phyloP scores from a whole-genome alignment of 75 land plant species.

The Selaginella moellendorffii region DNA sequence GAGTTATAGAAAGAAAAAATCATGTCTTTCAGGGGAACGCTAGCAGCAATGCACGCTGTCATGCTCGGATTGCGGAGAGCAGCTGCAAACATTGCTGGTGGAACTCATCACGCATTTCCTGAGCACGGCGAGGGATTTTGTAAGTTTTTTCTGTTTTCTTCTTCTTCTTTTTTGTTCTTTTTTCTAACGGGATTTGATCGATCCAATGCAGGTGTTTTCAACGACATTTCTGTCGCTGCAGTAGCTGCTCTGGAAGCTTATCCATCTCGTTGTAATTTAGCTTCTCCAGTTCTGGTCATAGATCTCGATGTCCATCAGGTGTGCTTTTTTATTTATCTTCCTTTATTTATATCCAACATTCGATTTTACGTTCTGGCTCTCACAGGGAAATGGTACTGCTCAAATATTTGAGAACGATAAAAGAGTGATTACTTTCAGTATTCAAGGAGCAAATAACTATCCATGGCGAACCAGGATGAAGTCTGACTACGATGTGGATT shows the following conservation, averaged over 20 bases:
- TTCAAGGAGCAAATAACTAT: slow-evolving; percentile 28
- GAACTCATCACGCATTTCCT: slow-evolving; percentile 30
- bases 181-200: not conserved
- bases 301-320: slow-evolving; percentile 36
- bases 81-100: slow-evolving; percentile 33
- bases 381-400: slow-evolving; percentile 33
- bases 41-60: slow-evolving; percentile 35
- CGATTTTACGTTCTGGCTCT: not conserved
- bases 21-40: slow-evolving; percentile 14
- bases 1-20: too few relatives aligned
- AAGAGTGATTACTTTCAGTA: slow-evolving; percentile 26
- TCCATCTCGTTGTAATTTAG: slow-evolving; percentile 17
- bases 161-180: not conserved
- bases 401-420: slow-evolving; percentile 28
- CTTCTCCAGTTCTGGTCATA: slow-evolving; percentile 25
- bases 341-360: not conserved
- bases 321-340: not conserved
- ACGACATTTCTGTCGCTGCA: slow-evolving; percentile 31
- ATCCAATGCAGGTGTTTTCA: slow-evolving; percentile 23
- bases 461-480: slow-evolving; percentile 27
- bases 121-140: slow-evolving; percentile 34
- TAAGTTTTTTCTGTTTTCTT: slow-evolving; percentile 8
- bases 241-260: slow-evolving; percentile 16
- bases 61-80: slow-evolving; percentile 24
- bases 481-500: slow-evolving; percentile 26